Evolutionary conservation across 768 basidiomycete genomes (phyloP), one percentile per base, ranked within the genome.

Genomic region (Gymnopilus junonius): DNA sequence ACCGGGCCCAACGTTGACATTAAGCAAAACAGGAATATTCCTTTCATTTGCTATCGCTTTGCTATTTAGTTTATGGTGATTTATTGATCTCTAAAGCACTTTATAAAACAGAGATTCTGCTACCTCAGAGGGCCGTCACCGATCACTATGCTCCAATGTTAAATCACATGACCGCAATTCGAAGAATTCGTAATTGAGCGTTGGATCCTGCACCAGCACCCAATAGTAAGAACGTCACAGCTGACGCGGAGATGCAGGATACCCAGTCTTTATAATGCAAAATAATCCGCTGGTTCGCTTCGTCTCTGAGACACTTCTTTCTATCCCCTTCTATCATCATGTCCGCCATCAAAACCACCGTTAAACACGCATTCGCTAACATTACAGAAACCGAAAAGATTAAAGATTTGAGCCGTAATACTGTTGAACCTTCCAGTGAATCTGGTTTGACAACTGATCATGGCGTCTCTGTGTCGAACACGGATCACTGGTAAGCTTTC

Each of bases 401-500:
- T 12, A 65, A 71, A 1, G 79, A 82, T 59, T 53, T 83, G 40
- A 55, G 73, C 21, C 64, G 65, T 14, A 71, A 79, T 62, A 77
- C 71, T 6, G 63, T 80, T 23, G 74, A 79, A 21, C 70, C 74
- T 21, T 61, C 70, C 4, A 31, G 65, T 15, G 42, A 62, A 17
- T 74, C 75, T 3, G 72, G 70, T 20, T 61, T 89, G 64, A 91
- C 88, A 0, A 90, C 87, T 11, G 88, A 90, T 66, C 80, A 84
- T 67, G 90, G 89, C 21, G 81, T 84, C 31, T 82, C 80, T 57
- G 72, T 89, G 15, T 75, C 83, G 0, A 80, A 91, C 66, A 87
- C 89, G 0, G 88, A 91, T 71, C 86, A 85, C 63, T 91, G 89
- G 90, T 87, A 46, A 4, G 77, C 71, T 45, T 61, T 3, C 32